A percentile compares a stretch with the other conserved stretches of the same genome.
These are phyloP conservation scores for Trichoderma hamatum DNA, from an alignment of 2,329 filamentous ascomycete species.

Conservation along the genomic window DNA sequence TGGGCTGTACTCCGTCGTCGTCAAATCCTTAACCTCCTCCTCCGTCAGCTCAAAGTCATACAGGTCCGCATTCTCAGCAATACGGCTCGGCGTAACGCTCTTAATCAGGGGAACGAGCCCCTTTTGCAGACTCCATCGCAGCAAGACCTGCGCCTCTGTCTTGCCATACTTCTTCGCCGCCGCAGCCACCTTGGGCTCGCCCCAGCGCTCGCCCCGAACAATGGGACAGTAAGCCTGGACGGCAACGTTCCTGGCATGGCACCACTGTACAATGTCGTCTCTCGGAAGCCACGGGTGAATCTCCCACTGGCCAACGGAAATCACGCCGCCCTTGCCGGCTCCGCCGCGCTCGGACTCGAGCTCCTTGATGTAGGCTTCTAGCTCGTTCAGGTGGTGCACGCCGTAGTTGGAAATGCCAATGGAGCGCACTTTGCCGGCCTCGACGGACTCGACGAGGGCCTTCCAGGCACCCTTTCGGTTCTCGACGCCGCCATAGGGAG, in stretches of 20 bases:
- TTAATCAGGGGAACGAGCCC: conserved; percentile 74
- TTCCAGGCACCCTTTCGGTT: conserved; percentile 63
- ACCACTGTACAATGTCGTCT: conserved; percentile 80
- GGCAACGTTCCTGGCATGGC: conserved; percentile 62
- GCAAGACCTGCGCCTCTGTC: conserved; percentile 73
- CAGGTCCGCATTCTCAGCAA: conserved; percentile 62
- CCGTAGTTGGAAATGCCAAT: conserved; percentile 69
- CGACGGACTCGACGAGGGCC: conserved; percentile 65
- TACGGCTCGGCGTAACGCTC: conserved; percentile 68
- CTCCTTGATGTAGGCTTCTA: conserved; percentile 61
- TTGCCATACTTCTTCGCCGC: conserved; percentile 74
- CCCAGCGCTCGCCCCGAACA: conserved; percentile 69
- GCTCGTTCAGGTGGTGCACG: conserved; percentile 63
- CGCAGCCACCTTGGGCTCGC: conserved; percentile 65
- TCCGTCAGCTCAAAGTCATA: conserved; percentile 59
- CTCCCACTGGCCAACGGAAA: conserved; percentile 87
- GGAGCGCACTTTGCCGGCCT: conserved; percentile 62
- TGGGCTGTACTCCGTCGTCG: conserved; percentile 56
- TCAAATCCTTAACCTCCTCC: conserved; percentile 55
- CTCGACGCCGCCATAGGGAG: conserved; percentile 60
- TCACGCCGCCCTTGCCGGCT: conserved; percentile 67
- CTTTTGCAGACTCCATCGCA: conserved; percentile 83
- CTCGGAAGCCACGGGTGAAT: conserved; percentile 85
- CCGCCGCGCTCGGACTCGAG: conserved; percentile 64
- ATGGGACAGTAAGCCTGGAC: conserved; percentile 67